Percentiles rank a stretch among this genome's conserved stretches.
Conservation (phyloP, 1,139 yeast genomes). For the Lodderomyces metapsilosis region DNA sequence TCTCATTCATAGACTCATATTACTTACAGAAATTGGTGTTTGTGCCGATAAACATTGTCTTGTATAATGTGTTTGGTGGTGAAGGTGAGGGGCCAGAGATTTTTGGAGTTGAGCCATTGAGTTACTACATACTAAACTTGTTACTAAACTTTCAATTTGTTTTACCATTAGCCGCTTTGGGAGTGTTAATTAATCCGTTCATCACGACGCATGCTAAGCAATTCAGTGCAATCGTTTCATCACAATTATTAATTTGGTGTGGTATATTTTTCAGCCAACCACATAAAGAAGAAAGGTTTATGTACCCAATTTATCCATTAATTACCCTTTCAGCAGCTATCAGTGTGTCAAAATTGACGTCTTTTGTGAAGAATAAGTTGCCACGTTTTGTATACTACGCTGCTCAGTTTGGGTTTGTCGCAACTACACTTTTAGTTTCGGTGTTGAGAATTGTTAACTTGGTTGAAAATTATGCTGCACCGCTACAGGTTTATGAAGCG, state of each 20-base stretch:
- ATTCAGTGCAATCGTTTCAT: constrained; percentile 14
- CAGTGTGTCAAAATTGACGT: constrained; percentile 31
- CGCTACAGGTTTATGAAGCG: constrained; percentile 31
- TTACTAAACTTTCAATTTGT: constrained; percentile 69
- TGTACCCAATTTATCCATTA: constrained; percentile 81
- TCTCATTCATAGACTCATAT: constrained; percentile 58
- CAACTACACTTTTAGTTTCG: constrained; percentile 23
- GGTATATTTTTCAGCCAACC: constrained; percentile 70
- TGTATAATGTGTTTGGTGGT: constrained; percentile 78
- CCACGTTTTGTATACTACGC: background rate
- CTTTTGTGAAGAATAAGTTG: constrained; percentile 2
- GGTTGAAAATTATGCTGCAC: constrained; percentile 60
- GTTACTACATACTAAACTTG: constrained; percentile 69
- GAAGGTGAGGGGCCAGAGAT: constrained; percentile 83
- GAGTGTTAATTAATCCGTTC: constrained; percentile 23
- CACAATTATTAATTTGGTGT: constrained; percentile 61
- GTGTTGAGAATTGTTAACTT: constrained; percentile 38
- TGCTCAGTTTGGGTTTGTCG: constrained; percentile 13
- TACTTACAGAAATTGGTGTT: constrained; percentile 56
- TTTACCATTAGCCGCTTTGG: constrained; percentile 45
- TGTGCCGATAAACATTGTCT: constrained; percentile 80
- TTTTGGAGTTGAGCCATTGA: constrained; percentile 85
- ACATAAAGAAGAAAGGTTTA: constrained; percentile 90
- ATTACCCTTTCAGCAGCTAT: constrained; percentile 65
- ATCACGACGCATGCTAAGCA: constrained; percentile 12